Evolutionary conservation across 805 yeast genomes (phyloP).

Genomic region (Kregervanrija fluxuum): DNA sequence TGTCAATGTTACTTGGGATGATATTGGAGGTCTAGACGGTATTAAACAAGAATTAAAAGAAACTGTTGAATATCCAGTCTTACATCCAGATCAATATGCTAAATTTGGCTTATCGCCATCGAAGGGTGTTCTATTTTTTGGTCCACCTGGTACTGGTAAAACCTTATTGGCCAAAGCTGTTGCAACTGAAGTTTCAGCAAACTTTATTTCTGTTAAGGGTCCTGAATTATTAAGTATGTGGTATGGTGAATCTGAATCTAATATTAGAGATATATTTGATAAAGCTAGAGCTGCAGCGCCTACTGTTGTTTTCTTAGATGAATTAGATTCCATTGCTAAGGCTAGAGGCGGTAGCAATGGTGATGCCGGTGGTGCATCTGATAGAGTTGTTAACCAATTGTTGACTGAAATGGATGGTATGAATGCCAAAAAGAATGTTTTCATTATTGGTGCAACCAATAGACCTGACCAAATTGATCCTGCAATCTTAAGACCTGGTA

Average conservation of each 20-base stretch:
- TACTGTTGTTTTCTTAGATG: slow-evolving; percentile 96
- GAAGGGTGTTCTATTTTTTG: slow-evolving; percentile 96
- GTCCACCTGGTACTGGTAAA: slow-evolving; percentile 99
- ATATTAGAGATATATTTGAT: slow-evolving; percentile 95
- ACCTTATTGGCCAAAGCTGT: slow-evolving; percentile 97
- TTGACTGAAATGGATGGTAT: slow-evolving; percentile 99
- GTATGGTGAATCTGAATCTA: slow-evolving; percentile 98
- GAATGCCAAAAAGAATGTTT: slow-evolving; percentile 98
- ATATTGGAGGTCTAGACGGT: slow-evolving; percentile 95
- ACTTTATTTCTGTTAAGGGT: slow-evolving; percentile 94
- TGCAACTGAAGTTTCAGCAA: slow-evolving; percentile 98
- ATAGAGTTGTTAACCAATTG: slow-evolving; percentile 92
- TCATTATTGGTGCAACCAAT: slow-evolving; percentile 98
- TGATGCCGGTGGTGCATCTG: slow-evolving; percentile 96
- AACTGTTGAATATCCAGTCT: slow-evolving; percentile 97
- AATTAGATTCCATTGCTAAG: slow-evolving; percentile 95
- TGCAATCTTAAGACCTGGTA: slow-evolving; percentile 96
- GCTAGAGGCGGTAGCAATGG: slow-evolving; percentile 90
- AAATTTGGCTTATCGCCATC: slow-evolving; percentile 97
- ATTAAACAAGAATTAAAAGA: slow-evolving; percentile 96
- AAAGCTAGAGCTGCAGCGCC: slow-evolving; percentile 99
- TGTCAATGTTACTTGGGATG: slow-evolving; percentile 98
- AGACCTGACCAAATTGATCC: slow-evolving; percentile 99
- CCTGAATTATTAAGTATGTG: slow-evolving; percentile 97
- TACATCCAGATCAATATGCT: slow-evolving; percentile 97